Percentiles rank a stretch among this genome's conserved stretches.
These are phyloP conservation scores for Gaeumannomyces sp. DNA, from an alignment of 2,329 filamentous ascomycete genomes.

Conservation along the genomic window DNA sequence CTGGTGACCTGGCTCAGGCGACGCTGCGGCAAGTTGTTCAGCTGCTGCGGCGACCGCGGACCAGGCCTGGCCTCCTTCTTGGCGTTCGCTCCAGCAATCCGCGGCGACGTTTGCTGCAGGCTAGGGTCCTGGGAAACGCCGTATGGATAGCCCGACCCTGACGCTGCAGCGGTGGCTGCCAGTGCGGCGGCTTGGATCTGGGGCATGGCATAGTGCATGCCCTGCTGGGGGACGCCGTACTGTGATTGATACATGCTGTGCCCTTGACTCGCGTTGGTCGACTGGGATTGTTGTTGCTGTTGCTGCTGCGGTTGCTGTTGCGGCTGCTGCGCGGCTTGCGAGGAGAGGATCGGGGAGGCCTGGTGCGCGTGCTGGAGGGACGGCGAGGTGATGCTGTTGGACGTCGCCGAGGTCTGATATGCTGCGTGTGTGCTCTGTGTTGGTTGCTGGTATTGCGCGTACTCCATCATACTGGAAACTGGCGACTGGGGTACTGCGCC, in stretches of 20 bases:
- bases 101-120: constrained; percentile 66
- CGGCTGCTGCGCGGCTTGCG: constrained; percentile 48
- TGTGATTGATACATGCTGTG: constrained; percentile 77
- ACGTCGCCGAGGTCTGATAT: constrained; percentile 52
- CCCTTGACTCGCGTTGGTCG: constrained; percentile 51
- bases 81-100: constrained; percentile 61
- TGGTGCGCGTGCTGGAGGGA: constrained; percentile 65
- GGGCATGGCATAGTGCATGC: constrained; percentile 79
- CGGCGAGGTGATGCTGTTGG: constrained; percentile 64
- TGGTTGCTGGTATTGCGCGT: constrained; percentile 66
- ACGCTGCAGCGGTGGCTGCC: constrained; percentile 85
- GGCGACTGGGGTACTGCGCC: not conserved
- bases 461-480: constrained; percentile 56
- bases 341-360: constrained; percentile 74
- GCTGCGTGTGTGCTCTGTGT: constrained; percentile 59
- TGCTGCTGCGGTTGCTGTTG: constrained; percentile 37
- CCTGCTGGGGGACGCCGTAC: constrained; percentile 66
- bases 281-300: constrained; percentile 60
- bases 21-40: constrained; percentile 52
- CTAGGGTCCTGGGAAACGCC: constrained; percentile 61
- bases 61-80: constrained; percentile 62
- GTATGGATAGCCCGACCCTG: constrained; percentile 70
- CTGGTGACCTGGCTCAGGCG: constrained; percentile 74
- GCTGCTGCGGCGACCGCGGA: constrained; percentile 70
- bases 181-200: constrained; percentile 86